Conservation (phyloP, 768 basidiomycete genomes). For the Phaeolepiota aurea region DNA sequence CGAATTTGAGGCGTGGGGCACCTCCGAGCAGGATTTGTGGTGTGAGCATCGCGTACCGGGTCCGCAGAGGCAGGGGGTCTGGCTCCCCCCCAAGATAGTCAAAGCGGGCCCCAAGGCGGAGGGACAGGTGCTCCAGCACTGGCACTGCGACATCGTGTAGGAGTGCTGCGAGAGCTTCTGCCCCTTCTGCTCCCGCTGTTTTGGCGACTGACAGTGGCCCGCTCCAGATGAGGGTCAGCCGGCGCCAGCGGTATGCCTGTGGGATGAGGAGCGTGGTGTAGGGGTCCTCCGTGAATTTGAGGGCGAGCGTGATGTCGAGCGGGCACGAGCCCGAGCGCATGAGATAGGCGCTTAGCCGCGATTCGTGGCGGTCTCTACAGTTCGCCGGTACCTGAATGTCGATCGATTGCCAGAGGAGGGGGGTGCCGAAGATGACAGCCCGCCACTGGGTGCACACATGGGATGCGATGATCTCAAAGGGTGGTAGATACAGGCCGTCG, state of each 20-base stretch:
- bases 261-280: background rate
- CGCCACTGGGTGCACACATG: constrained; percentile 41
- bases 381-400: constrained; percentile 21
- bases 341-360: background rate
- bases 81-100: too few relatives aligned
- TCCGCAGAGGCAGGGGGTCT: constrained; percentile 17
- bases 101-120: background rate
- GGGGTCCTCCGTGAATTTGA: background rate
- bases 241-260: background rate
- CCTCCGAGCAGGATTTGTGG: constrained; percentile 22
- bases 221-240: background rate
- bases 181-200: too few relatives aligned
- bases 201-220: too few relatives aligned
- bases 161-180: background rate
- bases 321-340: background rate
- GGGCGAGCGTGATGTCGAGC: background rate
- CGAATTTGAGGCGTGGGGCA: constrained; percentile 25
- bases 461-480: constrained; percentile 23
- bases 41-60: constrained; percentile 16
- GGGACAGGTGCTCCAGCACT: background rate
- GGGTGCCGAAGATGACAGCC: constrained; percentile 25
- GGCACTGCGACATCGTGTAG: background rate
- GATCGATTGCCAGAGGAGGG: constrained; percentile 37
- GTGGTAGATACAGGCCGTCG: background rate
- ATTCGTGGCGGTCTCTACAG: constrained; percentile 6